phyloP scores from a whole-genome alignment of 352 stramenopile species.

The Phytophthora palmivora region DNA sequence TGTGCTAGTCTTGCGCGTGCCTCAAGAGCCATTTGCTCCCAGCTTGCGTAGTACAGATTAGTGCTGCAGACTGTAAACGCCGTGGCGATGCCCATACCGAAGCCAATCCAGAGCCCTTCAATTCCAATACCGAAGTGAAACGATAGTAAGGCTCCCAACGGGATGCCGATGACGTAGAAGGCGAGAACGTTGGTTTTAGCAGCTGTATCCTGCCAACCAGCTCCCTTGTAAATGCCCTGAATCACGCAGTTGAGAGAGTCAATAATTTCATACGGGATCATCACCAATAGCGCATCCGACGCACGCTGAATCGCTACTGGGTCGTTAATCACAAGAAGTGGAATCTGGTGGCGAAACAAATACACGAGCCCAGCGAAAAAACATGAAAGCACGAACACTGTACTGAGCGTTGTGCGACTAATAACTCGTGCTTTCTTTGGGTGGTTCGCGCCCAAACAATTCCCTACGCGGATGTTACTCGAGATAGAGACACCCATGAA shows the following conservation, averaged over 20 bases:
- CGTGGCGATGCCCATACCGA: constrained; percentile 53
- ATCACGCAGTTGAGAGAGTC: constrained; percentile 78
- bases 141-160: constrained; percentile 65
- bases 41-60: constrained; percentile 63
- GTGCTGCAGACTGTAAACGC: constrained; percentile 53
- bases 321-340: constrained; percentile 63
- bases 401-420: constrained; percentile 49
- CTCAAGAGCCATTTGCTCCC: constrained; percentile 64
- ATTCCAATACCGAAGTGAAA: constrained; percentile 57
- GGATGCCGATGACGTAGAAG: constrained; percentile 85
- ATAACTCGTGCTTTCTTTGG: constrained; percentile 68
- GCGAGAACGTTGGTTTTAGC: constrained; percentile 78
- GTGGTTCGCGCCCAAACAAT: constrained; percentile 81
- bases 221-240: constrained; percentile 83
- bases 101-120: constrained; percentile 85
- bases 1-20: constrained; percentile 51
- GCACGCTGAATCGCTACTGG: constrained; percentile 52
- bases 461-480: constrained; percentile 81
- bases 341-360: constrained; percentile 55
- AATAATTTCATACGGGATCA: constrained; percentile 78
- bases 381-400: constrained; percentile 50
- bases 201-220: constrained; percentile 70
- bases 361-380: constrained; percentile 49
- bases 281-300: constrained; percentile 62
- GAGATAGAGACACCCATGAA: constrained; percentile 75